Base-by-base conservation (phyloP, 1,284 basidiomycete genomes). In the Salmacisia buchloeana region DNA sequence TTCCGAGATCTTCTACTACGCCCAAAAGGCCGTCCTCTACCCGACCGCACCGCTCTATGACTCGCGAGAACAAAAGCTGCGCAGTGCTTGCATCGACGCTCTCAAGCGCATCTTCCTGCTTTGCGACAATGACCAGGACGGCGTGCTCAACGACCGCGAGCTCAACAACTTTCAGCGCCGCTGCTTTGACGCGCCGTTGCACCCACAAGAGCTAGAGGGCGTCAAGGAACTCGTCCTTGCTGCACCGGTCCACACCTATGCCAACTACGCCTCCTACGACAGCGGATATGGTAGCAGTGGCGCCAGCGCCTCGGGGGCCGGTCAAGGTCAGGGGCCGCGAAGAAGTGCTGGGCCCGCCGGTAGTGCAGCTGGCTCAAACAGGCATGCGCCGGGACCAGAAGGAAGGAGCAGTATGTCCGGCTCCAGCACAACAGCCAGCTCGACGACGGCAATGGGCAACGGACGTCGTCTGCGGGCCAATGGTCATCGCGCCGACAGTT, bases 1-100 rank as follows among this genome's bases (percentile, higher is more conserved):
- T 58, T 94, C 92, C 34, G 94, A 97, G 81, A 92, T 97, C n/a
- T 96, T 98, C 83, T 97, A 96, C 81, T 97, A 97, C 81, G 94
- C 96, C 0, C 94, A 97, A 81, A 97, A 97, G 80, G 96, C 96
- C 4, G 96, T 98, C 29, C 83, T 97, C 18, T 92, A 97, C 80
- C 94, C 96, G 1, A 96, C 94, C 4, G 94, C 96, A 6, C 94
- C 94, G 3, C 83, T 98, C 27, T 98, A 98, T 81, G 94, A 98
- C 81, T 96, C 93, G 6, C 84, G 93, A 77, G 91, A 96, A 75
- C 94, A 97, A 82, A 69, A 69, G 5, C 70, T 79, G 58, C 97
- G 97, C 84, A 91, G 92, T 6, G 90, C 91, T 60, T 97, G 93
- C 77, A 84, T 90, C 38, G 87, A 88, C 60, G 94, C 94, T 1